Evolutionary conservation across 768 basidiomycete genomes (phyloP).

Genomic region (Boletus vermiculosoides): DNA sequence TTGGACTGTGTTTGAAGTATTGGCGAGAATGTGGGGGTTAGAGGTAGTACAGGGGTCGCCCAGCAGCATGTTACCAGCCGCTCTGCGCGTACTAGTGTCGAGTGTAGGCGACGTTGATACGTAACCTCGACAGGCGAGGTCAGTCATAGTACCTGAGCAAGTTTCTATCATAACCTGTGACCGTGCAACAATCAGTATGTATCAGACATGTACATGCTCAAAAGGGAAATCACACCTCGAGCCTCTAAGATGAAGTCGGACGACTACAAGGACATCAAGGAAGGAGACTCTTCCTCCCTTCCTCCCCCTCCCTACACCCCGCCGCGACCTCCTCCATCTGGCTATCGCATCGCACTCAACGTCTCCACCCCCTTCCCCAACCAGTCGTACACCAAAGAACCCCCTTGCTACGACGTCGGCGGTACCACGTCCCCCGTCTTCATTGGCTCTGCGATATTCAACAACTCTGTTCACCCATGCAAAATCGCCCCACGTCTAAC

Average conservation of each 20-base stretch:
- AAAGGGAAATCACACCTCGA: neutral
- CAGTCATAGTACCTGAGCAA: neutral
- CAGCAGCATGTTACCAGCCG: neutral
- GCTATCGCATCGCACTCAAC: conserved; percentile 59
- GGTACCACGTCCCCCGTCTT: conserved; percentile 54
- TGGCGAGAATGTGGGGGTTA: neutral
- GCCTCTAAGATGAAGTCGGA: conserved; percentile 11
- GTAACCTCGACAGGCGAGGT: conserved; percentile 1
- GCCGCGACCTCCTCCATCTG: conserved; percentile 52
- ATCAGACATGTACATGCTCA: neutral
- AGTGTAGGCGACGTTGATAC: neutral
- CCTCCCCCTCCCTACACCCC: conserved; percentile 22
- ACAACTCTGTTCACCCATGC: conserved; percentile 73
- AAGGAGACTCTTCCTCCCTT: neutral
- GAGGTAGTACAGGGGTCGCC: neutral
- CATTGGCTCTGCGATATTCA: conserved; percentile 71
- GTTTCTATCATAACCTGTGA: no score
- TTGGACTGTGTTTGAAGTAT: neutral
- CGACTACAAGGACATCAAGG: conserved; percentile 9
- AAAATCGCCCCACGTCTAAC: conserved; percentile 69
- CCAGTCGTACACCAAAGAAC: conserved; percentile 40
- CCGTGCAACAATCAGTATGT: neutral
- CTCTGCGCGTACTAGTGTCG: neutral
- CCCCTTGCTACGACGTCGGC: conserved; percentile 58
- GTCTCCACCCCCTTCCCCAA: conserved; percentile 40